Evolutionary conservation across 306 rosid species (phyloP), one percentile per base, ranked within the genome.

Genomic region (Potentilla sterilis): DNA sequence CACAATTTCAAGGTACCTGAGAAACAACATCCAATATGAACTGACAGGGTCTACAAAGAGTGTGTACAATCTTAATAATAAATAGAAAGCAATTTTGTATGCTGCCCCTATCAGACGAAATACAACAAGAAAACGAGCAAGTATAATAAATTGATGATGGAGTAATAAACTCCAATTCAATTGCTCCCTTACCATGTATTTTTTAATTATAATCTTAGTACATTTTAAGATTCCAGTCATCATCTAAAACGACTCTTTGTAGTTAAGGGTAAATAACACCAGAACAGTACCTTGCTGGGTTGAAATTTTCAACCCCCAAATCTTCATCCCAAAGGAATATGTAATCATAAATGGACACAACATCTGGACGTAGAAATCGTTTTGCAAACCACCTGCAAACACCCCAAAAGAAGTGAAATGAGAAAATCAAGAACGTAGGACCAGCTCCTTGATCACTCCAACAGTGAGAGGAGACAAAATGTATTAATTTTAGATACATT

Each of bases 241-340:
- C 67, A 14, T 28, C 28, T 28, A 28, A 44, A 5, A 32, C 42
- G 9, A 41, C 24, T 2, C 14, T 7, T 28, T 35, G 28, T 54
- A 72, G 9, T 52, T 43, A 12, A 70, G 54, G 58, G 19, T 22
- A 5, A 42, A 73, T 3, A 28, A 6, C 18, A 48, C 46, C 37
- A 62, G 42, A 58, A 74, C 32, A 72, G 34, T 88, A 92, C 99
- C 97, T 90, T 84, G 89, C 81, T 0, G 99, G 97, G 72, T 85
- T 76, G 85, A 92, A 96, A 79, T 92, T 77, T 42, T 86, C 88
- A 74, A 90, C 96, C 40, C 97, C 99, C 90, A 96, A 87, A 92
- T 96, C 98, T 76, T 96, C 99, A 85, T 96, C 99, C 99, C 99
- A 96, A n/a, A 96, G 97, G 83, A 96, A 96, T 80, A 92, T 78